Conservation (phyloP, 768 basidiomycete genomes). For the Calvatia gigantea region DNA sequence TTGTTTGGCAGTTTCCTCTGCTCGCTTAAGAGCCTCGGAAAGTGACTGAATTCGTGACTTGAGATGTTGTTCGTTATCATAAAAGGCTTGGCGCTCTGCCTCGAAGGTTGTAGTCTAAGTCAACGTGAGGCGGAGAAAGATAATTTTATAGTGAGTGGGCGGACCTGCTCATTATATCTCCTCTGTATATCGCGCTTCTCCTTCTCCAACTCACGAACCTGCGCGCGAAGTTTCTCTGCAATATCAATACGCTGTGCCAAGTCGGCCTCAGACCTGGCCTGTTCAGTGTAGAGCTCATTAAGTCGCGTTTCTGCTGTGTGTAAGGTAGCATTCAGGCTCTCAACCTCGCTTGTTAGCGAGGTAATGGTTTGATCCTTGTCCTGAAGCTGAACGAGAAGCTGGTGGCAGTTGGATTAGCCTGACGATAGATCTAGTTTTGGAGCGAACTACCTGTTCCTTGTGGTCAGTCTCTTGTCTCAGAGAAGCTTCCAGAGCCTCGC, state of each 20-base stretch:
- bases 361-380: slow-evolving; percentile 72
- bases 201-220: slow-evolving; percentile 83
- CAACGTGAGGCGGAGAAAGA: slow-evolving; percentile 9
- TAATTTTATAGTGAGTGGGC: slow-evolving; percentile 11
- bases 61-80: slow-evolving; percentile 91
- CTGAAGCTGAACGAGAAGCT: slow-evolving; percentile 78
- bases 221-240: slow-evolving; percentile 73
- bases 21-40: slow-evolving; percentile 58
- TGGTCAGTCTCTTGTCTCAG: slow-evolving; percentile 77
- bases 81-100: slow-evolving; percentile 87
- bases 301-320: slow-evolving; percentile 69
- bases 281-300: slow-evolving; percentile 78
- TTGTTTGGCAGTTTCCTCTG: slow-evolving; percentile 42
- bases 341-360: slow-evolving; percentile 60
- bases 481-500: slow-evolving; percentile 55
- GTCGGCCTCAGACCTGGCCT: slow-evolving; percentile 77
- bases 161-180: slow-evolving; percentile 86
- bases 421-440: slow-evolving; percentile 6
- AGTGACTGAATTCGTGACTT: slow-evolving; percentile 87
- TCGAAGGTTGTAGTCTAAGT: slow-evolving; percentile 81
- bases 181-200: slow-evolving; percentile 82
- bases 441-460: slow-evolving; percentile 66
- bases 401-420: slow-evolving; percentile 9
- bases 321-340: slow-evolving; percentile 59
- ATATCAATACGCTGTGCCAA: slow-evolving; percentile 80